Evolutionary conservation across 2,329 filamentous ascomycete species (phyloP), one percentile per base, ranked within the genome.

Genomic region (Monilinia polystroma): DNA sequence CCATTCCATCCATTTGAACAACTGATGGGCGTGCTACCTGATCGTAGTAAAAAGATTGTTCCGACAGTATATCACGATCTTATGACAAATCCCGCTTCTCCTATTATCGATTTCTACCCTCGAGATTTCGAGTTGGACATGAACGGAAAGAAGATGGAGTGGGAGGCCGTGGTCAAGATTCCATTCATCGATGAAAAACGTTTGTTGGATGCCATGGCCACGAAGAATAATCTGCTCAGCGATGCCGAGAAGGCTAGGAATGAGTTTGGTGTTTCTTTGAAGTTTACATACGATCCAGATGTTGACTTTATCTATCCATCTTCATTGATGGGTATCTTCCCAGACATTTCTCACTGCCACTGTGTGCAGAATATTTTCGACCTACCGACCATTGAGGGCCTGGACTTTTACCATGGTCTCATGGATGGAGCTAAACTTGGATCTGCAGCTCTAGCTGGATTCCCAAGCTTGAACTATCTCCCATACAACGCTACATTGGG

Each of bases 101-200:
- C 95, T 2, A 99, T 99, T 77, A 90, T 97, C 75, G 95, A 99
- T 76, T 99, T 99, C 77, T 99, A 99, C 75, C 95, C 95, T 2
- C 87, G 94, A 73, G 95, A 99, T 74, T 99, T 99, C 75, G 92
- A 96, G 71, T 83, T 99, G 52, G 96, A 99, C 77, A 98, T 99
- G 95, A 98, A 99, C 73, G 96, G 95, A 68, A 99, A 99, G 82
- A 99, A 97, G 81, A 96, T 97, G 90, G 96, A 99, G 70, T 99
- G 95, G 95, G 95, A 99, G 77, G 95, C 95, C 38, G 94, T 99
- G 49, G 93, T 99, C 71, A 99, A 98, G 79, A 99, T 99, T 75
- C 95, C 95, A 0, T 99, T 99, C 79, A 99, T 99, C 70, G 92
- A 99, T 67, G 94, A 99, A 77, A 87, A 90, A 73, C 87, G 95